A percentile compares a stretch with the other conserved stretches of the same genome.
Conservation (phyloP, 1,139 yeast species). For the Blastobotrys niveus region DNA sequence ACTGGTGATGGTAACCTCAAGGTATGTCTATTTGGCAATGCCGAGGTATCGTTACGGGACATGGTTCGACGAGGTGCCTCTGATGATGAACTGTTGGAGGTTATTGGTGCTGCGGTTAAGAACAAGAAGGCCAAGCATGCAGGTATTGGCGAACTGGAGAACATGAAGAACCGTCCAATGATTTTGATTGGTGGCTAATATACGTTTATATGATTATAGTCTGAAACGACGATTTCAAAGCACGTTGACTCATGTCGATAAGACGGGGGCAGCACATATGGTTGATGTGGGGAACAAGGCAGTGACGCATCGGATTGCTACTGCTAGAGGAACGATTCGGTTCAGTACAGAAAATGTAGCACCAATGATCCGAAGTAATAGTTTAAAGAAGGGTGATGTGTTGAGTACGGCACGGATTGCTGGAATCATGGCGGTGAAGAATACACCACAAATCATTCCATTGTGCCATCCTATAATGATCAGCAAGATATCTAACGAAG, state of each 20-base stretch:
- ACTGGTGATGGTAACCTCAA: constrained; percentile 49
- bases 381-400: constrained; percentile 47
- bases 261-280: constrained; percentile 44
- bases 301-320: constrained; percentile 39
- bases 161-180: constrained; percentile 48
- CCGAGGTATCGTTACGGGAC: constrained; percentile 44
- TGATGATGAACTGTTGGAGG: constrained; percentile 34
- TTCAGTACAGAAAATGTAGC: constrained; percentile 36
- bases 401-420: constrained; percentile 44
- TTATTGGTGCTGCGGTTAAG: constrained; percentile 42
- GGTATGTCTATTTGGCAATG: constrained; percentile 49
- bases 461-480: constrained; percentile 45
- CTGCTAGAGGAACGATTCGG: constrained; percentile 39
- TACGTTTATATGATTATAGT: background rate
- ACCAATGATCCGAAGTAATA: constrained; percentile 33
- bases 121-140: constrained; percentile 46
- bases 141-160: constrained; percentile 42
- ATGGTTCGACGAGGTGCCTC: constrained; percentile 35
- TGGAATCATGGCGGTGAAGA: constrained; percentile 47
- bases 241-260: constrained; percentile 39
- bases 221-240: constrained; percentile 2
- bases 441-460: constrained; percentile 43
- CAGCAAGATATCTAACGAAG: constrained; percentile 37
- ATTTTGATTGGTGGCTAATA: constrained; percentile 46
- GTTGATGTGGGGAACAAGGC: constrained; percentile 41